These are phyloP conservation scores for Ophiostoma tasmaniense DNA, from an alignment of 2,329 filamentous ascomycete species.

Conservation along the genomic window DNA sequence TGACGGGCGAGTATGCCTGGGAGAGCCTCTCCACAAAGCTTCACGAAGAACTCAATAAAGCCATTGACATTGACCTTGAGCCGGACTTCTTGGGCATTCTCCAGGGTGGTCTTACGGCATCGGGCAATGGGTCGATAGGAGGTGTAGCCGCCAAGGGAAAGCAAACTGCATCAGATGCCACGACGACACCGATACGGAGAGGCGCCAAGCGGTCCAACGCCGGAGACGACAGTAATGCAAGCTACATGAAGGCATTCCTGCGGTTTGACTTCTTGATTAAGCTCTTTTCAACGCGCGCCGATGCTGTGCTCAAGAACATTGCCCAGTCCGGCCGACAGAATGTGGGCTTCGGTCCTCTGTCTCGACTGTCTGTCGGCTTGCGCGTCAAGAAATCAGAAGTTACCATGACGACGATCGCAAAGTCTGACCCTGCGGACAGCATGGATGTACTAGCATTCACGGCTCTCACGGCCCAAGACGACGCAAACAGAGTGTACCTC, in stretches of 20 bases:
- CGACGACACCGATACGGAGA: not conserved
- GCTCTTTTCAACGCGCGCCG: constrained; percentile 49
- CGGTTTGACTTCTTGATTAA: constrained; percentile 56
- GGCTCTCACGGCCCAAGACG: constrained; percentile 19
- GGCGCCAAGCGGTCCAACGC: too few species aligned
- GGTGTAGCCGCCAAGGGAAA: not conserved
- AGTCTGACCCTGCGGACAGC: constrained; percentile 27
- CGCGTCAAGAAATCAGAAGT: constrained; percentile 48
- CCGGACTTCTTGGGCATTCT: constrained; percentile 14
- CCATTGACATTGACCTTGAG: constrained; percentile 11
- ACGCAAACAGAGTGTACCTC: constrained; percentile 41
- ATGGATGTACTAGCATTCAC: constrained; percentile 32
- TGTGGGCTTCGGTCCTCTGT: constrained; percentile 55
- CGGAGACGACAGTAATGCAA: constrained; percentile 24
- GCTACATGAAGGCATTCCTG: constrained; percentile 43
- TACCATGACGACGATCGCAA: constrained; percentile 39
- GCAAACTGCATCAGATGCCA: not conserved
- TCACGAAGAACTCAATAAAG: constrained; percentile 16
- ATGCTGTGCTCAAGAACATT: constrained; percentile 56
- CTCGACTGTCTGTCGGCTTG: constrained; percentile 36
- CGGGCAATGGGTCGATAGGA: not conserved
- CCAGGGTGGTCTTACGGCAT: not conserved
- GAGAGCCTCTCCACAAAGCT: constrained; percentile 33
- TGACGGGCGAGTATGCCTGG: not conserved
- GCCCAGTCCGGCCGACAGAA: constrained; percentile 61